phyloP scores from a whole-genome alignment of 768 basidiomycete genomes.

The Podaxis sp. region DNA sequence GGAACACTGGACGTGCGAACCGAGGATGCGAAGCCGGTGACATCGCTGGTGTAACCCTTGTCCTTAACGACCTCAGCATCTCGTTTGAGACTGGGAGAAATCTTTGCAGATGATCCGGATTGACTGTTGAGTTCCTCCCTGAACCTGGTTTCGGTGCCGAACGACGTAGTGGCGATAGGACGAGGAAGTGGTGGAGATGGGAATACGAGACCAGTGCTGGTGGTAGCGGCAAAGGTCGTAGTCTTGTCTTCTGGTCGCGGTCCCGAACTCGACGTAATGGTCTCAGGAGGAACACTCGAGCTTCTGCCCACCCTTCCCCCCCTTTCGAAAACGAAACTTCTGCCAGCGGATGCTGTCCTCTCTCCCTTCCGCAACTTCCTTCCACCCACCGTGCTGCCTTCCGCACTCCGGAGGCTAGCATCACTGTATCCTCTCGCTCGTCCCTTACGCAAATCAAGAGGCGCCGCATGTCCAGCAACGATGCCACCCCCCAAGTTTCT shows the following conservation, averaged over 20 bases:
- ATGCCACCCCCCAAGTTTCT: conserved; percentile 9
- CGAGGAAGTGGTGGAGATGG: not conserved
- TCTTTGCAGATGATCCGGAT: not conserved
- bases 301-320: conserved; percentile 16
- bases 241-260: not conserved
- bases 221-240: not conserved
- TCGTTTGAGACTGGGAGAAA: not conserved
- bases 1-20: not conserved
- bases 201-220: not conserved
- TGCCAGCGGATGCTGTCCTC: not conserved
- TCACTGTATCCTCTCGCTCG: not conserved
- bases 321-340: conserved; percentile 1
- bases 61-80: not conserved
- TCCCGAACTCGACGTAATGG: not conserved
- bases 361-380: conserved; percentile 4
- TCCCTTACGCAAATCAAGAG: not conserved
- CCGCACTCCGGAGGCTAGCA: not conserved
- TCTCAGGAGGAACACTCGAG: conserved; percentile 19
- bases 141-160: not conserved
- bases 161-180: not conserved
- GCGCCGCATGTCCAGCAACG: not conserved
- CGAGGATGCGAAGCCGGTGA: not conserved
- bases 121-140: conserved; percentile 4
- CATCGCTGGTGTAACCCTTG: conserved; percentile 9
- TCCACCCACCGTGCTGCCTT: not conserved